A percentile compares a stretch with the other conserved stretches of the same genome.
Evolutionary conservation across 129 eudicot species (phyloP).

Genomic region (Kitagawia praeruptora): DNA sequence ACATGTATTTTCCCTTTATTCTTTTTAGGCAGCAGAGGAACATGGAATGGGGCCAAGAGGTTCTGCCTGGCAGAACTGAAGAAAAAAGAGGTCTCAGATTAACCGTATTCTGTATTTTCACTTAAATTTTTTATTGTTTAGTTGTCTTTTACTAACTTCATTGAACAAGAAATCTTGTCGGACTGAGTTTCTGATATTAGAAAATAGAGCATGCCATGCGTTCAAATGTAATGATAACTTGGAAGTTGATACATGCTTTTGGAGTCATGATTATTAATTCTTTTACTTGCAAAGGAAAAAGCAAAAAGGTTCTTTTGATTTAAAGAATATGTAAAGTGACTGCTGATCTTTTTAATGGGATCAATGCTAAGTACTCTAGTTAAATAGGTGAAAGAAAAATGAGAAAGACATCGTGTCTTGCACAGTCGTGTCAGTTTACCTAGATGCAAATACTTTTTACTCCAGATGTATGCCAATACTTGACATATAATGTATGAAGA

Average conservation of each 20-base stretch:
- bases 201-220: neutral
- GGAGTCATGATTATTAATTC: neutral
- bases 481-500: neutral
- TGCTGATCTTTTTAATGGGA: too few relatives aligned
- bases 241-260: neutral
- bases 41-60: slow-evolving; percentile 99
- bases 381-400: too few relatives aligned
- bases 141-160: neutral
- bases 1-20: neutral
- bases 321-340: neutral
- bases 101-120: neutral
- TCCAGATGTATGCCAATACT: neutral
- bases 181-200: neutral
- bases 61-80: slow-evolving; percentile 79
- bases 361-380: too few relatives aligned
- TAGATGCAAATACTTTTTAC: neutral
- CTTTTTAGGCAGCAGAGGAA: slow-evolving; percentile 57
- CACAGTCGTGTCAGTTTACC: neutral
- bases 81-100: slow-evolving; percentile 65
- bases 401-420: too few relatives aligned
- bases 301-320: neutral
- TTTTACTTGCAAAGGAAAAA: neutral
- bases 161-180: neutral
- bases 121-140: neutral
- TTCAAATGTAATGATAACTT: neutral